Conservation (phyloP, 306 rosid species). For the Medicago lupulina region DNA sequence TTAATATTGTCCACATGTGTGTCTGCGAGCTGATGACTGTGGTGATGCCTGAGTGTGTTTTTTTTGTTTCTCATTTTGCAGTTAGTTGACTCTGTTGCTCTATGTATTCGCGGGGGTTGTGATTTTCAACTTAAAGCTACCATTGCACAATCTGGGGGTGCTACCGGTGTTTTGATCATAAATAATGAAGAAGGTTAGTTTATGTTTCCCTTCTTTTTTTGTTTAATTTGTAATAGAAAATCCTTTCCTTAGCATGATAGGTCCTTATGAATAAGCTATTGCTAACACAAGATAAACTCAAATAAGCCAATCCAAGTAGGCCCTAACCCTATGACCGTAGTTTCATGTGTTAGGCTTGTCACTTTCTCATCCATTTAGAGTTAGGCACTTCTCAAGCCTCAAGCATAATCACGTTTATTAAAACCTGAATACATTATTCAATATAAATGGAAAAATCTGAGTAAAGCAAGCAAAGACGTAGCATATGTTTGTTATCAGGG, state of each 20-base stretch:
- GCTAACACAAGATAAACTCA: too few relatives aligned
- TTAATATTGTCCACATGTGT: too few relatives aligned
- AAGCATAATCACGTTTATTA: neutral
- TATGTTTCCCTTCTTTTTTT: neutral
- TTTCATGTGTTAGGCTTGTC: too few relatives aligned
- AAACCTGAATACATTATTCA: neutral
- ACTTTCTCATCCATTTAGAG: too few relatives aligned
- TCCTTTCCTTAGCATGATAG: neutral
- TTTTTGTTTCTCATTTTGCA: constrained; percentile 40
- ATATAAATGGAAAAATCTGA: neutral
- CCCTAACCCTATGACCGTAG: too few relatives aligned
- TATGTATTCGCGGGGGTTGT: constrained; percentile 81
- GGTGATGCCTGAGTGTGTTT: neutral
- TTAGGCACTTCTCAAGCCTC: neutral
- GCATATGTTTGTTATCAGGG: too few relatives aligned
- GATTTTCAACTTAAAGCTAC: constrained; percentile 79
- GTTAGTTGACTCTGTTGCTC: constrained; percentile 74
- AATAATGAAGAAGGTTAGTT: constrained; percentile 74
- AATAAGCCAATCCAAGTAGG: too few relatives aligned
- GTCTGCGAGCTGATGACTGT: neutral
- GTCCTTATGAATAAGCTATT: too few relatives aligned
- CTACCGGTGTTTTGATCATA: constrained; percentile 72
- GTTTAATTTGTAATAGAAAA: too few relatives aligned
- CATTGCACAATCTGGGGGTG: constrained; percentile 76
- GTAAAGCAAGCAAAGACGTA: neutral